Base-by-base conservation (phyloP, 208 protist species). In the Lotmaria passim region DNA sequence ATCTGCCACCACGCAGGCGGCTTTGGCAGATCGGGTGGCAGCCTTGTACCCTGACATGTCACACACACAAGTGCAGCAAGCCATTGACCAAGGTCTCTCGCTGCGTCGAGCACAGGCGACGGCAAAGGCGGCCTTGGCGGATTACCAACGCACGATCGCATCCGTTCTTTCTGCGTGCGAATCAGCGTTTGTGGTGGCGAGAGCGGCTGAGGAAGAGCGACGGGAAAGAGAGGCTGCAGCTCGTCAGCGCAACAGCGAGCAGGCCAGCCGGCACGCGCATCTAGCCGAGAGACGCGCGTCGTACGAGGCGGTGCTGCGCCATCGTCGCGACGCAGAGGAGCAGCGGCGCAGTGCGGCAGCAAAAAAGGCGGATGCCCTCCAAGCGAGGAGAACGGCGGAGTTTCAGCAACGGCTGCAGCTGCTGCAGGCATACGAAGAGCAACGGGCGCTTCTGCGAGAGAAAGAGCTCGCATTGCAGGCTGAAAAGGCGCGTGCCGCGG, bases 321-420 rank as follows among this genome's bases (percentile, higher is more conserved):
- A 63, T 23, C 78, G 78, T 2, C 69, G 75, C 36, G 72, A 47
- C 38, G 59, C 30, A 11, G 78, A 81, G 52, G 74, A 73, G 15
- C 71, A 76, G 47, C 23, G 52, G n/a, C 76, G 39, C 21, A 48
- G 24, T 10, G 70, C 48, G 1, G 66, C 28, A 2, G 71, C 52
- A 23, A 43, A 48, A 17, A 66, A 68, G 48, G 69, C 34, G n/a
- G 73, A 75, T 7, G 84, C 71, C 28, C 66, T 79, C 11, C 69
- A 78, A 31, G 63, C 65, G 24, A 75, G 76, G 50, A 73, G 56
- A 23, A 72, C 73, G 28, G 47, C 75, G 14, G 85, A 95, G 69
- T 85, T 90, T 51, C 87, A 93, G 59, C 68, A 79, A 33, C 85
- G 90, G 17, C 75, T 95, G 30, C 64, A 64, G 12, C 69, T 75